phyloP scores from a whole-genome alignment of 2,329 filamentous ascomycete genomes.

The Chaetothyriales sp. region DNA sequence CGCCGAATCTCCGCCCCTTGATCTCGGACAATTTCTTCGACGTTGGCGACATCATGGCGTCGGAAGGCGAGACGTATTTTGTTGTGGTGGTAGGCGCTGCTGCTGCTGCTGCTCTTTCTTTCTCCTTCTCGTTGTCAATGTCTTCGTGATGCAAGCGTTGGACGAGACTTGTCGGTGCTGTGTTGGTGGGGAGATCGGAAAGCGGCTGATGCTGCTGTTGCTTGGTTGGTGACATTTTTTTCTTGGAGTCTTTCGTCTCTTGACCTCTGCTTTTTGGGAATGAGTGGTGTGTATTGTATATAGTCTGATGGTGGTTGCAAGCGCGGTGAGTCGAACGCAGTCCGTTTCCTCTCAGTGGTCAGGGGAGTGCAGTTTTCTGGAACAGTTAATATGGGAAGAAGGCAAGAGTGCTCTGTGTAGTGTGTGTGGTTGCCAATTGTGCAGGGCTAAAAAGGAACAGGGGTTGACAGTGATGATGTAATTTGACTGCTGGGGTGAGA shows the following conservation, averaged over 20 bases:
- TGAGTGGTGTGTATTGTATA: not conserved
- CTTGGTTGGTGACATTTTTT: not conserved
- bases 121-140: not conserved
- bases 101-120: not conserved
- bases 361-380: too few species aligned
- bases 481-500: too few species aligned
- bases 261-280: too few species aligned
- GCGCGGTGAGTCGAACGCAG: too few species aligned
- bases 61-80: conserved; percentile 35
- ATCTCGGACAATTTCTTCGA: conserved; percentile 37
- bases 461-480: too few species aligned
- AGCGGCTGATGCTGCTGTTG: not conserved
- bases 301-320: not conserved
- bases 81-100: not conserved
- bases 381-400: too few species aligned
- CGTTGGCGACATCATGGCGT: conserved; percentile 37
- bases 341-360: too few species aligned
- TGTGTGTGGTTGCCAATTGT: too few species aligned
- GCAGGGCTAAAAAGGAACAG: too few species aligned
- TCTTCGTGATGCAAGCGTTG: too few species aligned
- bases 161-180: not conserved
- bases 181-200: not conserved
- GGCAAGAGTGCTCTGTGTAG: too few species aligned
- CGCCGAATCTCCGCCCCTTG: conserved; percentile 23
- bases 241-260: too few species aligned